These are phyloP conservation scores for Alternaria sp. DNA, from an alignment of 2,329 filamentous ascomycete genomes.

Conservation along the genomic window DNA sequence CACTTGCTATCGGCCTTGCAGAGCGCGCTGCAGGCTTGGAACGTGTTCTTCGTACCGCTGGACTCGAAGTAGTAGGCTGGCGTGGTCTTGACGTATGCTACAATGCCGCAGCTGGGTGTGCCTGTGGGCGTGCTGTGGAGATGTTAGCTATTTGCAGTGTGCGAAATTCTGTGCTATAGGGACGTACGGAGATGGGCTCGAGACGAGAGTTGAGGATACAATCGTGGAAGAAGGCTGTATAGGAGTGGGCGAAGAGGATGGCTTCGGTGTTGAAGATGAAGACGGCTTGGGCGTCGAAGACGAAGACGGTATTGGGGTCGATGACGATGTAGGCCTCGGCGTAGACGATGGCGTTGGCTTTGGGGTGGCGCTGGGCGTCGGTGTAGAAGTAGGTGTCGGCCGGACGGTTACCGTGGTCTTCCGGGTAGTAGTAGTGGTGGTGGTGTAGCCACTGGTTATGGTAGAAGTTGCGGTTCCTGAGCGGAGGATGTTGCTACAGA, in stretches of 20 bases:
- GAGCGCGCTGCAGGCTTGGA: conserved; percentile 33
- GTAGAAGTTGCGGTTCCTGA: conserved; percentile 35
- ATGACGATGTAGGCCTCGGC: conserved; percentile 13
- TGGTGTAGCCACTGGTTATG: conserved; percentile 22
- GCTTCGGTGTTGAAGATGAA: conserved; percentile 9
- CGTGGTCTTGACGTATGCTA: conserved; percentile 39
- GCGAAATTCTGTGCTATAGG: neutral
- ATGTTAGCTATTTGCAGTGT: conserved; percentile 1
- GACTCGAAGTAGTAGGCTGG: conserved; percentile 44
- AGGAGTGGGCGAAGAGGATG: conserved; percentile 15
- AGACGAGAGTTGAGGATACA: conserved; percentile 16
- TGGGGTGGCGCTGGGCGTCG: conserved; percentile 14
- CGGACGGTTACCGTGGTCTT: conserved; percentile 33
- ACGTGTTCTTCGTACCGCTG: conserved; percentile 43
- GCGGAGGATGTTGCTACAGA: conserved; percentile 38
- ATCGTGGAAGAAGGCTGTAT: conserved; percentile 20
- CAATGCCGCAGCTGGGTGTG: conserved; percentile 33
- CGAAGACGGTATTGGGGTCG: neutral
- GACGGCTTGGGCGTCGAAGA: conserved; percentile 13
- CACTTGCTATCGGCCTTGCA: conserved; percentile 43
- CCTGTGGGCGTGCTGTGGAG: conserved; percentile 22
- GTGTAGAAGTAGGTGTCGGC: conserved; percentile 14
- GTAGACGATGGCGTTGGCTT: conserved; percentile 22
- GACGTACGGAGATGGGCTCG: conserved; percentile 34
- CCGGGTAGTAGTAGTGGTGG: conserved; percentile 28